A percentile compares a stretch with the other conserved stretches of the same genome.
Evolutionary conservation across 228 moss, liverwort and hornwort species (phyloP).

Genomic region (Sphagnum fallax): DNA sequence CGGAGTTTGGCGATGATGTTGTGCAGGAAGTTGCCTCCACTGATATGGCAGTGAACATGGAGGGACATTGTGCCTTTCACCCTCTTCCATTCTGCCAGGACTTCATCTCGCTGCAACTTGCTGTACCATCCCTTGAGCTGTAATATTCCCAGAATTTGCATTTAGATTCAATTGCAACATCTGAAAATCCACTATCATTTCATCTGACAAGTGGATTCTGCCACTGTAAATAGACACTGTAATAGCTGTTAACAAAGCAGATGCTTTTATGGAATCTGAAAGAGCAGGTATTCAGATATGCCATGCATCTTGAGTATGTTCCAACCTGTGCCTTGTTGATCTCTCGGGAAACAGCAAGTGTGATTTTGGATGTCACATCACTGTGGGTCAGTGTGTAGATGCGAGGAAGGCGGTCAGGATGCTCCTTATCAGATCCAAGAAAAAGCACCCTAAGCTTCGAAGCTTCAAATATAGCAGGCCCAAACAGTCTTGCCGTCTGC

Average conservation of each 20-base stretch:
- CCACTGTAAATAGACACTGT: background rate
- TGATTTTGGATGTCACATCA: constrained; percentile 56
- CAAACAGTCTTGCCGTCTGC: constrained; percentile 49
- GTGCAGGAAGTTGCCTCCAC: constrained; percentile 56
- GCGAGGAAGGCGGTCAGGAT: constrained; percentile 27
- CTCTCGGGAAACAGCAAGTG: constrained; percentile 52
- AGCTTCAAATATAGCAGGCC: constrained; percentile 54
- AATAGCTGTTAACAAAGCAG: background rate
- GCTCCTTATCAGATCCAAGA: constrained; percentile 28
- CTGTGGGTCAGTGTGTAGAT: constrained; percentile 61
- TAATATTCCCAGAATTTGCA: background rate
- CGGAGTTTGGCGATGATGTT: constrained; percentile 58
- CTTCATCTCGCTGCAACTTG: constrained; percentile 53
- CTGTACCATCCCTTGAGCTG: constrained; percentile 69
- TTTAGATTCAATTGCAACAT: background rate
- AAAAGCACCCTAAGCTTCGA: constrained; percentile 54
- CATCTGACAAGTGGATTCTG: background rate
- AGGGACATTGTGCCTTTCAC: constrained; percentile 60
- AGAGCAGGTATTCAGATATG: background rate
- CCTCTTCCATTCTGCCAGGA: constrained; percentile 53
- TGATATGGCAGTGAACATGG: constrained; percentile 66
- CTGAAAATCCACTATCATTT: background rate
- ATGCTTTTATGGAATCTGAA: no score
- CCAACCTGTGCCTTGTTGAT: constrained; percentile 61
- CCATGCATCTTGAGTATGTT: background rate